Base-by-base conservation (phyloP, 2,329 filamentous ascomycete genomes). In the Aspergillus sp. region DNA sequence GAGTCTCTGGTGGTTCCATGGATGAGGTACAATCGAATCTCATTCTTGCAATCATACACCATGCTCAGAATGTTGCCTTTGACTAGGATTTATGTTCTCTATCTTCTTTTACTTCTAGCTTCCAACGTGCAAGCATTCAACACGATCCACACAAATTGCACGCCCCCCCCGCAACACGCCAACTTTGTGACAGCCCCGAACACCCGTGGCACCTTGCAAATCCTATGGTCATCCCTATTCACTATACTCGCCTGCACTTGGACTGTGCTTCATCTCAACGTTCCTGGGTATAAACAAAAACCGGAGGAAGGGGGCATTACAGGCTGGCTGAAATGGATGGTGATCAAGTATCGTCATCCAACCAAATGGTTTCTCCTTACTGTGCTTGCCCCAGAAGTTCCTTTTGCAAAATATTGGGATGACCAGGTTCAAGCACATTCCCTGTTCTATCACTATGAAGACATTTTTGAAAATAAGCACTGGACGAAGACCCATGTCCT, bases 71-170 rank as follows among this genome's bases (percentile, higher is more conserved):
- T 42, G 39, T 11, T 11, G 19, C 8, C n/a, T 42, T 42, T 1
- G 3, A 8, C 10, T 11, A 2, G 2, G 25, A 38, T 8, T n/a
- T 30, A 23, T 27, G 1, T 17, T 48, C 41, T 21, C 27, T 23
- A 23, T 23, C n/a, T 56, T 30, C 27, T 2, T 30, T 5, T 23
- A 23, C 23, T 23, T 8, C 30, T 50, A 4, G 11, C 21, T 72
- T 74, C 17, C 17, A 19, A 11, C 0, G 39, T 42, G 0, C 39
- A 42, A 17, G 39, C 39, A 2, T 42, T 21, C 8, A 19, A 1
- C 3, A 42, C 17, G 2, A 0, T 54, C 6, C 19, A 54, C 17
- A 44, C 52, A 7, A 47, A 54, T 27, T 44, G 36, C 39, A 54
- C 36, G 2, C 36, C 44, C 5, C 52, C 39, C 0, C 7, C 23